Conservation (phyloP, 306 rosid species). For the Heteromeles arbutifolia region DNA sequence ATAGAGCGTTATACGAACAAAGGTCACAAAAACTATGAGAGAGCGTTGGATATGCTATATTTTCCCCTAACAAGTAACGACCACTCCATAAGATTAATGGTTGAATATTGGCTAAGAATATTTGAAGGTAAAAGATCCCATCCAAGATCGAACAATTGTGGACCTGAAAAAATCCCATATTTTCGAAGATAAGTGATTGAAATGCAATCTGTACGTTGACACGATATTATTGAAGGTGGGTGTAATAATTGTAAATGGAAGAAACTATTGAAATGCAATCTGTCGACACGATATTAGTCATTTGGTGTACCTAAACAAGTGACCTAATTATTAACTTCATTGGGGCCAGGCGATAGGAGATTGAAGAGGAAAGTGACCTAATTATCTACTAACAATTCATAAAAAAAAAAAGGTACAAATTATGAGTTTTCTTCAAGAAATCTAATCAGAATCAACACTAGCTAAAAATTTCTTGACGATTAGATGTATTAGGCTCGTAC, state of each 20-base stretch:
- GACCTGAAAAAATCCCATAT: background rate
- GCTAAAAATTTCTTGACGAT: background rate
- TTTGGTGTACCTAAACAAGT: no score
- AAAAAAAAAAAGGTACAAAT: background rate
- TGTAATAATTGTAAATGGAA: constrained; percentile 35
- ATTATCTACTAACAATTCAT: constrained; percentile 16
- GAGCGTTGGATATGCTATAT: background rate
- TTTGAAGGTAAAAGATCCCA: constrained; percentile 44
- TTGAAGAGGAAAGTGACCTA: constrained; percentile 37
- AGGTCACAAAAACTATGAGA: constrained; percentile 18
- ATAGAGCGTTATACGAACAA: background rate
- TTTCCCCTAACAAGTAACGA: constrained; percentile 26
- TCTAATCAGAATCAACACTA: background rate
- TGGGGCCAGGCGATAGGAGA: constrained; percentile 14
- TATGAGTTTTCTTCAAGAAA: background rate
- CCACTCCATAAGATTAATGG: constrained; percentile 15
- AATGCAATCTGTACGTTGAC: constrained; percentile 29
- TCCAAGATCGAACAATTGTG: constrained; percentile 10
- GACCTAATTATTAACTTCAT: no score
- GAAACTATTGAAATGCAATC: constrained; percentile 15
- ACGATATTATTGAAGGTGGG: constrained; percentile 41
- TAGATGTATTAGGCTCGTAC: background rate
- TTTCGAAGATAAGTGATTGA: constrained; percentile 22
- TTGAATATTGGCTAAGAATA: constrained; percentile 11
- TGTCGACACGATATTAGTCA: no score